Evolutionary conservation across 1,284 basidiomycete species (phyloP).

Genomic region (Coniferiporia weirii): DNA sequence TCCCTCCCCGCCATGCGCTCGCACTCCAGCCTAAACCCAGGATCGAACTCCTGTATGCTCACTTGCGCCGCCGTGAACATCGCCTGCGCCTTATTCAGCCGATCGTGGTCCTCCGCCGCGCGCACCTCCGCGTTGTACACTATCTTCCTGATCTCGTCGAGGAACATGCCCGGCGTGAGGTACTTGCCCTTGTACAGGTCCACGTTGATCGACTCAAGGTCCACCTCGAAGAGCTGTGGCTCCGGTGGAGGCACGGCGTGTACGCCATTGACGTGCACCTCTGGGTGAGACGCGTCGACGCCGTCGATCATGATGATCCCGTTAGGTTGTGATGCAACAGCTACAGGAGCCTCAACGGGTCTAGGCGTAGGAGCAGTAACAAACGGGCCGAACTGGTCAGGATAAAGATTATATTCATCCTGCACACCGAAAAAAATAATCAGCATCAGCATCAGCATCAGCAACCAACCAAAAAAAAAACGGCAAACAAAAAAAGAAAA

Average conservation of each 20-base stretch:
- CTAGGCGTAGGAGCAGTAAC: not conserved
- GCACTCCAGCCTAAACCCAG: constrained; percentile 78
- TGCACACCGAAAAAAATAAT: constrained; percentile 29
- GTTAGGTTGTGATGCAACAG: constrained; percentile 34
- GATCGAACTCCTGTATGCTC: constrained; percentile 87
- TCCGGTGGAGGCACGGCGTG: constrained; percentile 22
- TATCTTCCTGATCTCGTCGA: constrained; percentile 85
- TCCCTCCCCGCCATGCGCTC: constrained; percentile 84
- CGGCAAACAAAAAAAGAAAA: constrained; percentile 2
- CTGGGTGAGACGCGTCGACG: constrained; percentile 26
- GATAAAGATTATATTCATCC: constrained; percentile 70
- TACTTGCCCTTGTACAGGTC: constrained; percentile 87
- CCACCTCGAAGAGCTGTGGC: constrained; percentile 65
- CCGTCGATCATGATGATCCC: constrained; percentile 43
- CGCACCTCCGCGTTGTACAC: constrained; percentile 79
- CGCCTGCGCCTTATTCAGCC: constrained; percentile 78
- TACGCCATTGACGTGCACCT: constrained; percentile 30
- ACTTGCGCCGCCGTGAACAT: constrained; percentile 87
- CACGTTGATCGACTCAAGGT: constrained; percentile 87
- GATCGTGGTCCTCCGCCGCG: constrained; percentile 65
- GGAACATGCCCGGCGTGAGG: constrained; percentile 82
- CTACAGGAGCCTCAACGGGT: constrained; percentile 17
- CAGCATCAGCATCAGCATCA: not conserved
- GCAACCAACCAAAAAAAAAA: too few relatives aligned
- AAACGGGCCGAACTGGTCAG: constrained; percentile 24